Evolutionary conservation across 352 stramenopile genomes (phyloP).

Genomic region (Pythium rishiriense): DNA sequence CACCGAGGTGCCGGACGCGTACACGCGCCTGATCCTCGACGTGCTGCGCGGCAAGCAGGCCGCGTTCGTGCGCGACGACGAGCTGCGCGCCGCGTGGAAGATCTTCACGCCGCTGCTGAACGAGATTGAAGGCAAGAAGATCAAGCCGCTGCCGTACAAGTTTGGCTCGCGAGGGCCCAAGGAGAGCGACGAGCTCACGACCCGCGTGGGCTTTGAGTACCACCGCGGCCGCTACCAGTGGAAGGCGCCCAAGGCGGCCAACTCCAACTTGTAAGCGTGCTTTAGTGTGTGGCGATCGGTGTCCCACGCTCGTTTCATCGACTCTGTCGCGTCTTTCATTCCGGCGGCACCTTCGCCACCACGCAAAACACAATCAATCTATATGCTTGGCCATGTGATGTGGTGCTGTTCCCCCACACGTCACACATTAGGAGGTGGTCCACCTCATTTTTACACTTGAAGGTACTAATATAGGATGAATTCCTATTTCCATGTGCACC

Average conservation of each 20-base stretch:
- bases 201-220: constrained; percentile 74
- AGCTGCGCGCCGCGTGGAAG: constrained; percentile 95
- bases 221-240: constrained; percentile 77
- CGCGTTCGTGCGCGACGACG: constrained; percentile 97
- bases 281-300: not conserved
- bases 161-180: constrained; percentile 93
- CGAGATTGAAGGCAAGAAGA: constrained; percentile 92
- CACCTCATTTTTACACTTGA: not conserved
- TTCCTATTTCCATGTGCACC: not conserved
- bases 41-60: constrained; percentile 95
- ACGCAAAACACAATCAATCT: not conserved
- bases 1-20: constrained; percentile 94
- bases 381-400: too few species aligned
- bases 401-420: not conserved
- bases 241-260: constrained; percentile 43
- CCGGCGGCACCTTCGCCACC: not conserved
- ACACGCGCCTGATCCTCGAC: constrained; percentile 97
- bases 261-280: constrained; percentile 46
- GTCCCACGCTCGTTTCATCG: not conserved
- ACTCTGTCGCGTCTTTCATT: not conserved
- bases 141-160: constrained; percentile 91
- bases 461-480: not conserved
- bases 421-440: not conserved
- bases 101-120: constrained; percentile 99
- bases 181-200: constrained; percentile 85